Conservation (phyloP, 768 basidiomycete genomes). For the button mushroom (Agaricus bisporus) region DNA sequence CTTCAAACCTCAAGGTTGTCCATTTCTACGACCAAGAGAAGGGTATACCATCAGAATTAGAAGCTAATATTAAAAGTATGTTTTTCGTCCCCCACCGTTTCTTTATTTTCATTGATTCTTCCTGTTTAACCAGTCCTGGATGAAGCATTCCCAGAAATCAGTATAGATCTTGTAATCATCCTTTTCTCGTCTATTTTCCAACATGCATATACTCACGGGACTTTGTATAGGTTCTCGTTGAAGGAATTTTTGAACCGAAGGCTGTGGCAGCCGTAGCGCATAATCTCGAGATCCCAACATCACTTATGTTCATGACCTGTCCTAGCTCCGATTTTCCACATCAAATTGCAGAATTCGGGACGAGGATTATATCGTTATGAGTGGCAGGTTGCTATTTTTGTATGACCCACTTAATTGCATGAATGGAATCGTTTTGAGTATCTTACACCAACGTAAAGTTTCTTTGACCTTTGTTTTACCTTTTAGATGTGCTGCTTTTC, state of each 20-base stretch:
- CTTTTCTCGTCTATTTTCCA: background rate
- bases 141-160: slow-evolving; percentile 60
- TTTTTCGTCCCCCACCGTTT: background rate
- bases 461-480: background rate
- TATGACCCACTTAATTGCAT: too few relatives aligned
- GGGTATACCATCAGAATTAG: slow-evolving; percentile 62
- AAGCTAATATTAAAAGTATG: slow-evolving; percentile 63
- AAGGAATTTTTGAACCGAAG: slow-evolving; percentile 36
- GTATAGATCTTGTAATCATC: slow-evolving; percentile 47
- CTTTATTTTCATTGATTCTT: background rate
- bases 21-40: slow-evolving; percentile 53
- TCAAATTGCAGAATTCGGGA: slow-evolving; percentile 43
- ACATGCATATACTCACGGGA: background rate
- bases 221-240: slow-evolving; percentile 34
- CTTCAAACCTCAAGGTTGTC: slow-evolving; percentile 60
- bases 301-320: slow-evolving; percentile 60
- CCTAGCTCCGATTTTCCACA: slow-evolving; percentile 40
- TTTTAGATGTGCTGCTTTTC: background rate
- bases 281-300: slow-evolving; percentile 41
- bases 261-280: slow-evolving; percentile 45
- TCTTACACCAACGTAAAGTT: background rate
- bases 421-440: too few relatives aligned
- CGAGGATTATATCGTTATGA: slow-evolving; percentile 36
- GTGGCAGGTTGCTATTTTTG: background rate
- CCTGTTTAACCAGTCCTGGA: slow-evolving; percentile 35